Conservation (phyloP, 176 grass and related monocot genomes). For the Guadua angustifolia region DNA sequence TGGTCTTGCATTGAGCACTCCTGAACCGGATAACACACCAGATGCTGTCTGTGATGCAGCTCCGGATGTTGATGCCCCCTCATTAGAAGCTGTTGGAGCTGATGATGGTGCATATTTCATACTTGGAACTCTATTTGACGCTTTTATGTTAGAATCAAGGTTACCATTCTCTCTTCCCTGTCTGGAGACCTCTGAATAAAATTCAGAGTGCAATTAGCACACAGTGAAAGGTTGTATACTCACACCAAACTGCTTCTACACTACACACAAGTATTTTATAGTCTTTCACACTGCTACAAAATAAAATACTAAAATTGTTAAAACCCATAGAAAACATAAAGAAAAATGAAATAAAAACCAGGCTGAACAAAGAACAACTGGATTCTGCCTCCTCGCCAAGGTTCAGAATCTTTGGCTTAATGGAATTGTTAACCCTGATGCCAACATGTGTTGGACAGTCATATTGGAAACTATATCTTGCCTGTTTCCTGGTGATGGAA, state of each 20-base stretch:
- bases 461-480: not conserved
- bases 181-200: constrained; percentile 80
- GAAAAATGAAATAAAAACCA: not conserved
- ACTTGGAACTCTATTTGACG: constrained; percentile 60
- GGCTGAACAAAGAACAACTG: not conserved
- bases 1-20: constrained; percentile 96
- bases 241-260: not conserved
- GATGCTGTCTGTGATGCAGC: constrained; percentile 91
- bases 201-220: constrained; percentile 34
- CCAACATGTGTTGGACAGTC: not conserved
- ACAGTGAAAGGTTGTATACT: constrained; percentile 12
- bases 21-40: constrained; percentile 97
- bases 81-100: constrained; percentile 62
- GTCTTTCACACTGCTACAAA: not conserved
- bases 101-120: constrained; percentile 54
- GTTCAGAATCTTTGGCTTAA: not conserved
- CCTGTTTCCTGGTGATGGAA: not conserved
- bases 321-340: constrained; percentile 20
- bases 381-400: not conserved
- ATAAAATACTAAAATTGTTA: not conserved
- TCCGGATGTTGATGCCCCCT: constrained; percentile 88
- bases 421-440: not conserved
- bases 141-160: constrained; percentile 67
- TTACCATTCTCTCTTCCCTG: constrained; percentile 88
- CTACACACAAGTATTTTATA: constrained; percentile 24